A percentile compares a stretch with the other conserved stretches of the same genome.
Conservation (phyloP, 2,329 filamentous ascomycete species). For the Reticulascus tulasneorum region DNA sequence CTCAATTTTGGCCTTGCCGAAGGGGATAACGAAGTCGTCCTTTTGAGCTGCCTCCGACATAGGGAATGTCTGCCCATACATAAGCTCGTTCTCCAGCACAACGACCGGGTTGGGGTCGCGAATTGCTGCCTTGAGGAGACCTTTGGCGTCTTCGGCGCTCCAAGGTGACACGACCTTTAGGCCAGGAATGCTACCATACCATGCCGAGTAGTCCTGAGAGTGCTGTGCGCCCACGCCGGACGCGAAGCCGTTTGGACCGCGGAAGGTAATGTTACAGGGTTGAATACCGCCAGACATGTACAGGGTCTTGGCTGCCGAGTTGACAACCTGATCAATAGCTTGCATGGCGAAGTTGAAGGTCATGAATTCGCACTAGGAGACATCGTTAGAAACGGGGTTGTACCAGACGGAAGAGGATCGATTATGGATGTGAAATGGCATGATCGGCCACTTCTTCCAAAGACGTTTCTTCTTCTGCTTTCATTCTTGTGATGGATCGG, state of each 20-base stretch:
- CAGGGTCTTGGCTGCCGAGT: slow-evolving; percentile 97
- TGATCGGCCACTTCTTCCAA: neutral
- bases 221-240: slow-evolving; percentile 94
- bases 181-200: slow-evolving; percentile 97
- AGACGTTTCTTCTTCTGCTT: too few species aligned
- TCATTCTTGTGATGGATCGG: neutral
- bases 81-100: slow-evolving; percentile 80
- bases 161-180: slow-evolving; percentile 96
- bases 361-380: slow-evolving; percentile 91
- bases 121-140: slow-evolving; percentile 94
- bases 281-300: slow-evolving; percentile 99
- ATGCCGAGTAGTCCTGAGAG: slow-evolving; percentile 97
- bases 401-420: neutral
- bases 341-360: slow-evolving; percentile 99
- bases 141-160: slow-evolving; percentile 97
- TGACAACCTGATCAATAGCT: slow-evolving; percentile 99
- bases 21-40: slow-evolving; percentile 93
- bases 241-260: slow-evolving; percentile 97
- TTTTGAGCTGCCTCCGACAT: slow-evolving; percentile 97
- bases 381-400: slow-evolving; percentile 1
- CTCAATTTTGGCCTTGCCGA: slow-evolving; percentile 99
- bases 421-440: neutral
- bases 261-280: slow-evolving; percentile 99
- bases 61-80: slow-evolving; percentile 93
- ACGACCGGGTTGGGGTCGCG: slow-evolving; percentile 97